Base-by-base conservation (phyloP, 2,329 filamentous ascomycete genomes). In the Diaporthe citriasiana region DNA sequence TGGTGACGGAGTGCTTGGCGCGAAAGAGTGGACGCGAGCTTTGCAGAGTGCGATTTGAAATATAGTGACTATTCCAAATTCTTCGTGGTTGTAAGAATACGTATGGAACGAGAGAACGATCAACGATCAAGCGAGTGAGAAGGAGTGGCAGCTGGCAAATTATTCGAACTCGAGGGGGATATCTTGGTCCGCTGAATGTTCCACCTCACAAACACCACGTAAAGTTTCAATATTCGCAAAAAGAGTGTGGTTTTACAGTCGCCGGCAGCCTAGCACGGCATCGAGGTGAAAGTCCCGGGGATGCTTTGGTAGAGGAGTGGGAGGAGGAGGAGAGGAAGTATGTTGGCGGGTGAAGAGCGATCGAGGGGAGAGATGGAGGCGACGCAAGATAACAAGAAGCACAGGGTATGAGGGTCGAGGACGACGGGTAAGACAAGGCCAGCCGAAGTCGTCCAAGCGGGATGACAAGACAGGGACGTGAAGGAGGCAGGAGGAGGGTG, bases 381-480 rank as follows among this genome's bases (percentile, higher is more conserved):
- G 40, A 42, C 56, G 53, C 40, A 53, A 74, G 72, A 72, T 63
- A 57, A 69, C 59, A 40, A 51, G 47, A 56, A 72, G 51, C 42
- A 56, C 56, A 66, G 25, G 38, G 72, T 42, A 25, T 50, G 51
- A 72, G 51, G 51, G 65, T 70, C 55, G 71, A 59, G 33, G 60
- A 74, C 60, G 73, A 56, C 53, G 50, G 50, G 66, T 75, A 72
- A 74, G 74, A 75, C 74, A 74, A 50, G 72, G 68, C 68, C 74
- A 66, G 74, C 68, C 71, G 45, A 71, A 74, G 50, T 72, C 70
- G 70, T 68, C 70, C 73, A 73, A 74, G 53, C 40, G 66, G 63
- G 70, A 74, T 73, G 70, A 53, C 69, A 55, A 70, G 70, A 73
- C 63, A 70, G 57, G 65, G 73, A 70, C 70, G 42, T 70, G 70